A percentile compares a stretch with the other conserved stretches of the same genome.
phyloP scores from a whole-genome alignment of 768 basidiomycete genomes.

The Boletus rubroflammeus region DNA sequence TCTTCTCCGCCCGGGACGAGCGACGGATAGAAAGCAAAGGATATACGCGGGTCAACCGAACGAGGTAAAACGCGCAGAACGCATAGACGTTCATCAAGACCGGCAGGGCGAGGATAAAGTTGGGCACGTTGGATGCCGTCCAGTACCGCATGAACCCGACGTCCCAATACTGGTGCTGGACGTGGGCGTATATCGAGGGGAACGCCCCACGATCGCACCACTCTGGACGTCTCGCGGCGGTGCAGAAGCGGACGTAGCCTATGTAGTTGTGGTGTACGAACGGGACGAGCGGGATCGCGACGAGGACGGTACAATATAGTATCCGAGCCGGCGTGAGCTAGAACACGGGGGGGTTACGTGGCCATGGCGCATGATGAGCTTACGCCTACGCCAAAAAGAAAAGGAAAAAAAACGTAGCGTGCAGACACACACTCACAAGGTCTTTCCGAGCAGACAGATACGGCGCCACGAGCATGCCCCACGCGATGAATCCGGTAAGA shows the following conservation, averaged over 20 bases:
- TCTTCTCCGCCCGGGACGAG: background rate
- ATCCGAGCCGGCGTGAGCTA: conserved; percentile 36
- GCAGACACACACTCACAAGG: conserved; percentile 15
- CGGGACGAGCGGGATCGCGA: conserved; percentile 52
- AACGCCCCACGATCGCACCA: conserved; percentile 61
- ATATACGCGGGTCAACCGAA: conserved; percentile 1
- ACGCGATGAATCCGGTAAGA: conserved; percentile 73
- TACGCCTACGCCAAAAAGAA: background rate
- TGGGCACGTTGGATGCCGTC: conserved; percentile 78
- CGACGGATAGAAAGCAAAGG: background rate
- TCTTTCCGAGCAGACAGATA: conserved; percentile 38
- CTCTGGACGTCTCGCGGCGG: conserved; percentile 18
- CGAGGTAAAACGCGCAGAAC: conserved; percentile 28
- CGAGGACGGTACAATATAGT: conserved; percentile 39
- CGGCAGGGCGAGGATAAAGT: conserved; percentile 78
- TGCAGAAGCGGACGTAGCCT: conserved; percentile 70
- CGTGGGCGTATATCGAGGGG: conserved; percentile 78
- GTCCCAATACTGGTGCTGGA: conserved; percentile 86
- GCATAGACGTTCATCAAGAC: conserved; percentile 50
- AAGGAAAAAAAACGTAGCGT: background rate
- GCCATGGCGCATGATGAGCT: background rate
- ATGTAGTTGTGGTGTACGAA: conserved; percentile 68
- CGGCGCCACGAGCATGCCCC: conserved; percentile 64
- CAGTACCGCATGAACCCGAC: conserved; percentile 85
- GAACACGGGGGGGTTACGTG: background rate